Evolutionary conservation across 1,284 basidiomycete genomes (phyloP).

Genomic region (Trichosporon ovoides): DNA sequence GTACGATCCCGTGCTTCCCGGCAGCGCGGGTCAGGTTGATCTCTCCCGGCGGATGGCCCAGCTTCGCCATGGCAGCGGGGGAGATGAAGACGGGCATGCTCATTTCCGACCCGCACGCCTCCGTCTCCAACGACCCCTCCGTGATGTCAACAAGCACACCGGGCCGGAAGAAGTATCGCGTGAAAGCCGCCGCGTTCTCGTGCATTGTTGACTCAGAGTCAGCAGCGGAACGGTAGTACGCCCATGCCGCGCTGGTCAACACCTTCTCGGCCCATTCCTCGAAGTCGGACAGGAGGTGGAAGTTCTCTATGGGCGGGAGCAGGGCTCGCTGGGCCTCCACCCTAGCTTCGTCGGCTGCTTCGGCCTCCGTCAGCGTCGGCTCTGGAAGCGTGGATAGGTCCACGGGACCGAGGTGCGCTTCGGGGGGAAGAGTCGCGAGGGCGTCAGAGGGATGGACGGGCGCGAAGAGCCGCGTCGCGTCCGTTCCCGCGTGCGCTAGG

Average conservation of each 20-base stretch:
- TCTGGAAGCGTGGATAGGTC: slow-evolving; percentile 54
- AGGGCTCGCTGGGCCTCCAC: slow-evolving; percentile 59
- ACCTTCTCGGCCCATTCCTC: slow-evolving; percentile 50
- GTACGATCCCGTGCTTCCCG: slow-evolving; percentile 68
- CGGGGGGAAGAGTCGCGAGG: slow-evolving; percentile 48
- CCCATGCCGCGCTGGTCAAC: slow-evolving; percentile 53
- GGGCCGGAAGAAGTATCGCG: slow-evolving; percentile 55
- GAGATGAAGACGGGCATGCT: slow-evolving; percentile 77
- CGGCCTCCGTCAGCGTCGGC: slow-evolving; percentile 58
- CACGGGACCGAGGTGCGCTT: slow-evolving; percentile 67
- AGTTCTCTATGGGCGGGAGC: slow-evolving; percentile 59
- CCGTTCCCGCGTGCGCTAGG: slow-evolving; percentile 55
- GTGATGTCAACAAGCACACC: slow-evolving; percentile 42
- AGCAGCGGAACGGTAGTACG: slow-evolving; percentile 55
- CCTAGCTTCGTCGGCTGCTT: slow-evolving; percentile 55
- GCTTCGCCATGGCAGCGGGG: slow-evolving; percentile 75
- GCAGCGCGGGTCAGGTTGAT: slow-evolving; percentile 74
- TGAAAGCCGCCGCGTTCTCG: slow-evolving; percentile 53
- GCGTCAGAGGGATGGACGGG: slow-evolving; percentile 51
- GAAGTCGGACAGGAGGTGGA: slow-evolving; percentile 71
- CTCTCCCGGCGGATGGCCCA: slow-evolving; percentile 85
- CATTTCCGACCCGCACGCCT: slow-evolving; percentile 66
- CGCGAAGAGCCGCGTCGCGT: slow-evolving; percentile 55
- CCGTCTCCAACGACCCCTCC: slow-evolving; percentile 40
- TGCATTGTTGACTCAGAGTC: slow-evolving; percentile 52